Base-by-base conservation (phyloP, 2,329 filamentous ascomycete genomes). In the Lasiodiplodia theobromae region DNA sequence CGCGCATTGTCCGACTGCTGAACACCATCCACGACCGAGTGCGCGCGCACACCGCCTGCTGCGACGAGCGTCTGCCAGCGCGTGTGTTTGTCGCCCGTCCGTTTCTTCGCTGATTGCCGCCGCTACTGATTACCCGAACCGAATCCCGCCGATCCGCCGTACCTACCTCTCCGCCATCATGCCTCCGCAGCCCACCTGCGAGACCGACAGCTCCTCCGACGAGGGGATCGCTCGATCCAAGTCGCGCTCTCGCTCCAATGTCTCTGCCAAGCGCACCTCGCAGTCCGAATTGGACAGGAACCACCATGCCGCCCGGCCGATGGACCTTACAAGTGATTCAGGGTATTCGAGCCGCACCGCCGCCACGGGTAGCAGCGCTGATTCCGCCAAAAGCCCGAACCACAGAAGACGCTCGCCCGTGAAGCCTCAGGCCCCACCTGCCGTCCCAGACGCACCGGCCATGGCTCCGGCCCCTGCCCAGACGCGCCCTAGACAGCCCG, bases 321-420 rank as follows among this genome's bases (percentile, higher is more conserved):
- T 74, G 70, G 84, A 87, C 77, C 80, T 81, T 74, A 83, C 84
- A 73, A 87, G 85, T 79, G 87, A 90, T 79, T 88, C 87, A 72
- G 87, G 87, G 73, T 89, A 89, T 81, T 88, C 86, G 71, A 88
- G 86, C 80, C 83, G 84, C 74, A 87, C 86, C 73, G 82, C 82
- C 72, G 83, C 84, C 71, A 84, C 85, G 70, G 80, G 83, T 78
- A 79, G 77, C 74, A 83, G 66, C 80, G 83, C 83, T 83, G 79
- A 85, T 82, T 84, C 84, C 75, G 81, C 77, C 72, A 81, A 81
- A 80, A 80, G 79, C 77, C 73, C 74, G 70, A 72, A 34, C 28
- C 18, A 58, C 16, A 68, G 49, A 31, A 40, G 54, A 68, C 51
- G 56, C 56, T 56, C 66, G 21, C 66, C 66, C 37, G 56, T 52